Evolutionary conservation across 1,139 yeast species (phyloP), one percentile per base, ranked within the genome.

Genomic region (Sugiyamaella paludigena): DNA sequence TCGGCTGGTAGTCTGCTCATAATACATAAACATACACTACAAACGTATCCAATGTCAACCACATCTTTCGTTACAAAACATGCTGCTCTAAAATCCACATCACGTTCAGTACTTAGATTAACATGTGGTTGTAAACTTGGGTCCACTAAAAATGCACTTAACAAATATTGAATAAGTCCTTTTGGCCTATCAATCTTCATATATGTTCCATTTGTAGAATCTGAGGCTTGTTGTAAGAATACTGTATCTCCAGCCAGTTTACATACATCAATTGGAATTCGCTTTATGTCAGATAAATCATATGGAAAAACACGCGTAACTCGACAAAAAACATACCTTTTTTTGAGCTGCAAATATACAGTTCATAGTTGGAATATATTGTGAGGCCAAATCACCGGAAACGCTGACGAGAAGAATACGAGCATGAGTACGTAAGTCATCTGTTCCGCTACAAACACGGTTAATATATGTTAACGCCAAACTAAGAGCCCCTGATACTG

Each of bases 261-360:
- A 52, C 94, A 91, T 15, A 91, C 89, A 66, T 94, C 98, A 12
- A 92, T 83, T 2, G 96, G 87, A 10, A 92, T 81, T 61, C 83
- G 84, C 58, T 60, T 27, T 34, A 36, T 30, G 47, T 31, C 26
- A 26, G 38, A 19, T 19, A 5, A 19, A 5, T 19, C 26, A 19
- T n/a, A 10, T 11, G 30, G 10, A 11, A 10, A 7, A 19, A 9
- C 27, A 2, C 28, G 29, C 19, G 4, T 2, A n/a, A 12, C n/a
- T 10, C 37, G n/a, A 35, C 5, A 19, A 8, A n/a, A 11, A 13
- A 40, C 56, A 19, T 52, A 59, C 64, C 83, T 87, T 79, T 67
- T 89, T 89, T 59, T 92, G 97, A 0, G 98, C 96, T 0, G 98
- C 94, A 69, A 94, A 94, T 38, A 92, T 91, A 57, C 94, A 79